Conservation (phyloP, 228 moss, liverwort and hornwort species). For the Sphagnum magellanicum region DNA sequence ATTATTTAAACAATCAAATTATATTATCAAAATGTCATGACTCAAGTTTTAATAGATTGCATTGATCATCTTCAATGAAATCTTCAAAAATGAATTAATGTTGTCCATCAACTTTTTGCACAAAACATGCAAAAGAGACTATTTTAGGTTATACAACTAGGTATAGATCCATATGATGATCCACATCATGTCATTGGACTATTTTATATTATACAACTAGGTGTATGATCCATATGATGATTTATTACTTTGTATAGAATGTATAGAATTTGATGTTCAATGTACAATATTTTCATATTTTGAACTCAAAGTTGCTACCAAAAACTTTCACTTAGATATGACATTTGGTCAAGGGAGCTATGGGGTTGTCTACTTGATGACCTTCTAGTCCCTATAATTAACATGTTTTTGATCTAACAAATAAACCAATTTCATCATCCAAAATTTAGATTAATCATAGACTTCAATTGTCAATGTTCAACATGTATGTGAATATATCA, state of each 20-base stretch:
- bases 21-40: no score
- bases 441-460: not conserved
- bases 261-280: conserved; percentile 66
- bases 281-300: conserved; percentile 53
- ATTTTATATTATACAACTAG: no score
- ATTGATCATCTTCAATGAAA: no score
- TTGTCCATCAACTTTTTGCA: no score
- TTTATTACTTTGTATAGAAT: conserved; percentile 23
- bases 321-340: conserved; percentile 40
- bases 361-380: conserved; percentile 68
- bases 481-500: no score
- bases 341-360: conserved; percentile 66
- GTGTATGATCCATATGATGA: no score
- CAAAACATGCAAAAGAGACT: no score
- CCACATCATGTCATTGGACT: conserved; percentile 1
- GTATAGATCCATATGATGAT: no score
- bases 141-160: no score
- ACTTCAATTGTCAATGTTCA: not conserved
- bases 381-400: not conserved
- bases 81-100: no score
- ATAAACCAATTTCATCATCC: not conserved
- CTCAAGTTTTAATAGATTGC: no score
- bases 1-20: no score
- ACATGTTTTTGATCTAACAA: not conserved
- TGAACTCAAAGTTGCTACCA: conserved; percentile 41